These are phyloP conservation scores for Nasturtium officinale DNA, from an alignment of 345 rosid species.

Conservation along the genomic window DNA sequence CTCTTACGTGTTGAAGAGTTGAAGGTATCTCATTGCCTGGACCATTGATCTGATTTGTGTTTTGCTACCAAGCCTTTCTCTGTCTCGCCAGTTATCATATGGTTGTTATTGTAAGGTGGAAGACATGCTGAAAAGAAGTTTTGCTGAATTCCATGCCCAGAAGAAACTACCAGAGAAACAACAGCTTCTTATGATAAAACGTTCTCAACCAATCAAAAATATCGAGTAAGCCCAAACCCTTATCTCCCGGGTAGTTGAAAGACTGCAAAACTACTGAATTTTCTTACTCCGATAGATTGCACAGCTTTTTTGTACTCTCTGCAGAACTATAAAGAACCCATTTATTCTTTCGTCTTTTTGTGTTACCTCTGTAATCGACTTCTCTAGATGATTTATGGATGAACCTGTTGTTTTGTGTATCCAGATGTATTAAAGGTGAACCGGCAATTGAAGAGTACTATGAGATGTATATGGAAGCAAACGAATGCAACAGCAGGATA, in stretches of 20 bases:
- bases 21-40: conserved; percentile 61
- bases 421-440: conserved; percentile 91
- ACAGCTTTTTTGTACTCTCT: conserved; percentile 14
- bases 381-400: conserved; percentile 10
- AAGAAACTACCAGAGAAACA: conserved; percentile 87
- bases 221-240: conserved; percentile 64
- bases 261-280: conserved; percentile 6
- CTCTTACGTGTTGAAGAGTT: conserved; percentile 98
- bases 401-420: conserved; percentile 33
- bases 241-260: conserved; percentile 15
- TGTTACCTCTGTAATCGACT: conserved; percentile 2
- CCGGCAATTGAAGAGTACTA: conserved; percentile 91
- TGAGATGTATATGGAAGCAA: conserved; percentile 67
- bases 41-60: conserved; percentile 1
- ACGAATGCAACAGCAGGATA: conserved; percentile 51
- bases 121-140: conserved; percentile 98
- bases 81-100: conserved; percentile 19
- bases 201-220: conserved; percentile 67
- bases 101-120: conserved; percentile 65
- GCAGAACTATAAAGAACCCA: not conserved
- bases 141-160: conserved; percentile 96
- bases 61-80: conserved; percentile 17
- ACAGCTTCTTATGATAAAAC: conserved; percentile 76
- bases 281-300: not conserved
- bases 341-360: conserved; percentile 5